Evolutionary conservation across 139 green algal genomes (phyloP), one percentile per base, ranked within the genome.

Genomic region (Trebouxia sp.): DNA sequence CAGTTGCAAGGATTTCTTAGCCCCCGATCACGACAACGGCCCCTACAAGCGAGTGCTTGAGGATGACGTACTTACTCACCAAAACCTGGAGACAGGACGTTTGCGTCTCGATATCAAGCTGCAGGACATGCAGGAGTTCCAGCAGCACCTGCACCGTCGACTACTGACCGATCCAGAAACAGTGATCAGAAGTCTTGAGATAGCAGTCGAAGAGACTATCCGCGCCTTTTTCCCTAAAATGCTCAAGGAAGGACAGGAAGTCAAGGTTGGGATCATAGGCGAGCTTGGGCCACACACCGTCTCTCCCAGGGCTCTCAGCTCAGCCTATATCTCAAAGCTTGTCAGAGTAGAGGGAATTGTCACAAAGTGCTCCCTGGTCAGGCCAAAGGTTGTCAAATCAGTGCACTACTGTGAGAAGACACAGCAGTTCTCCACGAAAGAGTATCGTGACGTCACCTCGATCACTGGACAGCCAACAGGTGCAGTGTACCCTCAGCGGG

Each of bases 301-400:
- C 24, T 97, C 94, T 0, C 96, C 97, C 0, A 82, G 96, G 14
- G 81, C 95, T 48, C 89, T 99, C 15, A 88, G 92, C 7, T 92
- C 91, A 4, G 48, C 77, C 20, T 89, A 93, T 67, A 83, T 99
- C 48, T 90, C 88, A 85, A 88, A 94, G 83, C 84, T 99, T 50
- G 96, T 99, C 2, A 86, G 83, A 62, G 89, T 99, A 48, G 93
- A 97, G 43, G 97, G 97, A 82, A 99, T 99, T 78, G 94, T 99
- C 5, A 99, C 97, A 41, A 95, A 95, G 80, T 93, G 86, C 87
- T 94, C 91, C 0, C 83, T 96, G 22, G 95, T 98, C 47, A 89
- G 93, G 22, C 95, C 95, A 50, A 98, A 98, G 87, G 82, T 98
- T 58, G 89, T 93, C 30, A 90, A 89, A 62, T 92, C 78, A 28